These are phyloP conservation scores for Fagopyrum esculentum DNA, from an alignment of 148 eudicot genomes.

Conservation along the genomic window DNA sequence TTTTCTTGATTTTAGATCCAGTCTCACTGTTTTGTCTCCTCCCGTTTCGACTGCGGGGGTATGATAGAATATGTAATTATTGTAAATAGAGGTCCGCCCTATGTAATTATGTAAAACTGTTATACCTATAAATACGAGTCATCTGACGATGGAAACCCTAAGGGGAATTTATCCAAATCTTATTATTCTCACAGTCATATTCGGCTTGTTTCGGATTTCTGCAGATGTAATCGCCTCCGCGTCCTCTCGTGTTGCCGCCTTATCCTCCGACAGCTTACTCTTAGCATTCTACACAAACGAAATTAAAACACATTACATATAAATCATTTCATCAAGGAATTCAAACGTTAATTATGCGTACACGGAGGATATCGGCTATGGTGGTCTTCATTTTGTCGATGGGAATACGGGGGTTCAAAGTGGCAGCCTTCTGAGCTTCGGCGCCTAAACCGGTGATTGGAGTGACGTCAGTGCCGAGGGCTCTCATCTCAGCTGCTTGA, in stretches of 20 bases:
- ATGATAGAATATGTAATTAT: too few species aligned
- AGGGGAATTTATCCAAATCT: too few species aligned
- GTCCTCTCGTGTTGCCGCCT: constrained; percentile 44
- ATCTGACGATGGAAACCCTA: too few species aligned
- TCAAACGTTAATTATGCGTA: background rate
- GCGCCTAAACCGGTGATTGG: constrained; percentile 38
- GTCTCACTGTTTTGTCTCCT: too few species aligned
- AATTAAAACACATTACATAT: background rate
- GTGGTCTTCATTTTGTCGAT: constrained; percentile 34
- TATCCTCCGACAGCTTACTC: constrained; percentile 38
- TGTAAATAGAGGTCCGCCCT: too few species aligned
- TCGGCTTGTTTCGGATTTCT: constrained; percentile 21
- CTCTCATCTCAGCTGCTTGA: constrained; percentile 68
- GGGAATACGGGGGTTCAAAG: constrained; percentile 26
- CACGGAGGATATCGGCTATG: constrained; percentile 45
- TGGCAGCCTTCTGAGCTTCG: constrained; percentile 51
- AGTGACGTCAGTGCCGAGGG: constrained; percentile 28
- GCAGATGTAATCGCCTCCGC: constrained; percentile 57
- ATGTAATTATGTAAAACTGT: too few species aligned
- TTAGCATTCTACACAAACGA: constrained; percentile 43
- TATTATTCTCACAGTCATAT: too few species aligned
- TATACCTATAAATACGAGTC: too few species aligned
- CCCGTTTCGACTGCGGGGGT: too few species aligned
- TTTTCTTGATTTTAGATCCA: too few species aligned
- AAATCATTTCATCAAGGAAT: background rate